Evolutionary conservation across 768 basidiomycete genomes (phyloP).

Genomic region (Mycena rebaudengoi): DNA sequence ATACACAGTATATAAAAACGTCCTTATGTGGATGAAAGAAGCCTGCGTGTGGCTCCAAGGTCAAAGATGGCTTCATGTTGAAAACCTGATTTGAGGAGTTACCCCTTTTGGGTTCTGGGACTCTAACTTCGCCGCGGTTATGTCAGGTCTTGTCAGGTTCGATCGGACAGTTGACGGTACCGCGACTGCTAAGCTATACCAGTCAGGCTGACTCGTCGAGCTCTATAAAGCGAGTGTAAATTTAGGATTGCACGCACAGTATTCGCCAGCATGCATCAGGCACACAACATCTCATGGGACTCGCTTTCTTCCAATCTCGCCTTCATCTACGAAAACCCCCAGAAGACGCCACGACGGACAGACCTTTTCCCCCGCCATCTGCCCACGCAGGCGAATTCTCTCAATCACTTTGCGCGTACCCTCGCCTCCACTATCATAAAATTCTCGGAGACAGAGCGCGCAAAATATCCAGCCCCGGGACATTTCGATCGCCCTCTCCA

Average conservation of each 20-base stretch:
- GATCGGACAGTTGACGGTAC: too few species aligned
- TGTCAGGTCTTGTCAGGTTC: too few species aligned
- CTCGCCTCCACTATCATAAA: conserved; percentile 36
- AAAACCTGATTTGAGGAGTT: too few species aligned
- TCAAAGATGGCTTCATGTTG: too few species aligned
- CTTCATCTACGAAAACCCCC: conserved; percentile 40
- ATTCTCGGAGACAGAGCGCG: conserved; percentile 48
- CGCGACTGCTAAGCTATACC: background rate
- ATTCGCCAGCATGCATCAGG: conserved; percentile 45
- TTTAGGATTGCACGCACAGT: too few species aligned
- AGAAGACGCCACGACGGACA: conserved; percentile 37
- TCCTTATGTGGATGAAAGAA: too few species aligned
- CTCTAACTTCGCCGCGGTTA: too few species aligned
- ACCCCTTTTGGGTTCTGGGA: too few species aligned
- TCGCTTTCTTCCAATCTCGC: conserved; percentile 42
- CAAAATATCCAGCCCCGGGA: conserved; percentile 40
- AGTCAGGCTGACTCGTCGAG: background rate
- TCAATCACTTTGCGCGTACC: conserved; percentile 44
- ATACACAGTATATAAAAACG: too few species aligned
- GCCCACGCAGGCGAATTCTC: conserved; percentile 30
- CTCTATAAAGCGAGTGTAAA: too few species aligned
- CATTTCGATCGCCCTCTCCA: conserved; percentile 18
- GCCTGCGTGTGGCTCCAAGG: too few species aligned
- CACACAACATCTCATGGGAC: conserved; percentile 50
- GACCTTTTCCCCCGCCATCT: conserved; percentile 36